Base-by-base conservation (phyloP, 2,329 filamentous ascomycete species). In the Clonostachys byssicola region DNA sequence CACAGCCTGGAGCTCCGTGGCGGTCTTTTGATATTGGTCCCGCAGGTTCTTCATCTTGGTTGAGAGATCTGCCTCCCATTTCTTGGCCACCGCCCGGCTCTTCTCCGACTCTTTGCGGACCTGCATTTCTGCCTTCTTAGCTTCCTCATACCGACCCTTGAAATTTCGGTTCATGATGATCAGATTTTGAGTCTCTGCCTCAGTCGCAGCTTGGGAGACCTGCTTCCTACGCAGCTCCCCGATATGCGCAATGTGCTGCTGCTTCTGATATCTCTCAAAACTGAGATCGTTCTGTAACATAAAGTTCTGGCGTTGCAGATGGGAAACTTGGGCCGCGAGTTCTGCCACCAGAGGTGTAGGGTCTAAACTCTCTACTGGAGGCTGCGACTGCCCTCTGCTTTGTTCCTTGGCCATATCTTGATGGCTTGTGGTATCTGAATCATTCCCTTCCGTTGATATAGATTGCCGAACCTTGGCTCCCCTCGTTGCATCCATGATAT, bases 181-280 rank as follows among this genome's bases (percentile, higher is more conserved):
- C 5, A 94, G 69, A 46, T 91, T 90, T 54, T 92, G 88, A 3
- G 86, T 90, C 60, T 94, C 88, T 1, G 89, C 88, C 60, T 92
- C 89, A 1, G 82, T 86, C 2, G 88, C 86, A 8, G 87, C 87
- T 61, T 92, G 86, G 53, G 81, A 81, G 52, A 92, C 81, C 49
- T 90, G 85, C 51, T 84, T 83, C 13, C 87, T 77, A 54, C 88
- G 85, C 40, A 94, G 68, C 57, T 89, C 86, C 1, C 88, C 88
- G 59, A 94, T 92, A 49, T 92, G 88, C 3, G 85, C 80, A 54
- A 92, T 80, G 61, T 92, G 89, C 58, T 94, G 89, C 53, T 90
- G 82, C 60, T 92, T 92, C 57, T 92, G 77, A 63, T 90, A 92
- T 23, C 87, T 78, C 62, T 94, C 89, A 58, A 92, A 94, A 53